A percentile compares a stretch with the other conserved stretches of the same genome.
Evolutionary conservation across 2,329 filamentous ascomycete species (phyloP).

Genomic region (Rutstroemia sp.): DNA sequence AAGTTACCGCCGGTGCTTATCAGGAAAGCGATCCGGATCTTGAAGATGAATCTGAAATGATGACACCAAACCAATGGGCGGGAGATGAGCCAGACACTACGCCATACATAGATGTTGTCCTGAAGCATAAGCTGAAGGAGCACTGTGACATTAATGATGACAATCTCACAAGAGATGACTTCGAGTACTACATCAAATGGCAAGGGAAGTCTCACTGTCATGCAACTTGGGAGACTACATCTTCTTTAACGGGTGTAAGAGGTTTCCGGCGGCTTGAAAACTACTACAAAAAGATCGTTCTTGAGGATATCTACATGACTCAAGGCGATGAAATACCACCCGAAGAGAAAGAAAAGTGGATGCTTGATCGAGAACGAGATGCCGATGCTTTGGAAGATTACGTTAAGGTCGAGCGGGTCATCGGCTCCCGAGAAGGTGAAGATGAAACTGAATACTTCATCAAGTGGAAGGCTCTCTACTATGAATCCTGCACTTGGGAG

Average conservation of each 20-base stretch:
- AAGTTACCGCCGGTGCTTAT: slow-evolving; percentile 55
- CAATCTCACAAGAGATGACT: slow-evolving; percentile 62
- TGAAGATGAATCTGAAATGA: slow-evolving; percentile 55
- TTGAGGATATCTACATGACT: slow-evolving; percentile 70
- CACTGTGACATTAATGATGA: slow-evolving; percentile 48
- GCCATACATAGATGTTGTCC: slow-evolving; percentile 82
- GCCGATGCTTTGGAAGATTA: slow-evolving; percentile 84
- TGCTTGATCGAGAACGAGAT: slow-evolving; percentile 87
- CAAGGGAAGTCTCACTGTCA: slow-evolving; percentile 92
- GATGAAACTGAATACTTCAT: slow-evolving; percentile 83
- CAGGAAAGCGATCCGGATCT: slow-evolving; percentile 61
- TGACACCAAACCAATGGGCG: slow-evolving; percentile 63
- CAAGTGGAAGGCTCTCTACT: slow-evolving; percentile 94
- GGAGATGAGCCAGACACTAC: slow-evolving; percentile 66
- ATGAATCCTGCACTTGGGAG: slow-evolving; percentile 96
- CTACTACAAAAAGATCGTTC: slow-evolving; percentile 79
- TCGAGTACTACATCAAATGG: slow-evolving; percentile 95
- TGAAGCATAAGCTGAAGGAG: slow-evolving; percentile 76
- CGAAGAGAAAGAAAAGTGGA: slow-evolving; percentile 88
- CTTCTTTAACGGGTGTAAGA: slow-evolving; percentile 66
- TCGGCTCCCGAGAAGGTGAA: slow-evolving; percentile 73
- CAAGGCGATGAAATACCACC: slow-evolving; percentile 68
- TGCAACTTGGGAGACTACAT: slow-evolving; percentile 85
- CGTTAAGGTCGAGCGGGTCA: slow-evolving; percentile 87
- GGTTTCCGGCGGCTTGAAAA: slow-evolving; percentile 90